Evolutionary conservation across 495 filamentous ascomycete species (phyloP), one percentile per base, ranked within the genome.

Genomic region (Massariosphaeria phaeospora): DNA sequence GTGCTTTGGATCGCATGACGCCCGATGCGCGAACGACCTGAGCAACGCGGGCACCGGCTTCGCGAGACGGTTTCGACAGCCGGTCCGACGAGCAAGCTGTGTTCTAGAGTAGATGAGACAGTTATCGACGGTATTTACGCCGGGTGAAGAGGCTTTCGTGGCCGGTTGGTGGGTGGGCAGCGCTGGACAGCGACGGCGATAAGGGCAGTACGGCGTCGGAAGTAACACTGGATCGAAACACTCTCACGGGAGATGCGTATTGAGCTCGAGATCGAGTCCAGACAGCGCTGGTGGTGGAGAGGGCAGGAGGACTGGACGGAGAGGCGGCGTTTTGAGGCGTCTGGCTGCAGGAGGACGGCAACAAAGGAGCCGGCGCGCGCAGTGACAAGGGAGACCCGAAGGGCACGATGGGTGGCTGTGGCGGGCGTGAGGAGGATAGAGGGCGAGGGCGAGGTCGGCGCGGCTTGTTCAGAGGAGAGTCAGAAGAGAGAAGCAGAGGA

Each of bases 1-100:
- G 45, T 48, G 44, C 55, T 60, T 60, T 64, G 56, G 56, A 64
- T 59, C 61, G 61, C 61, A 64, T 64, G 61, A 64, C 61, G 61
- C 51, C 57, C 38, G 47, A 52, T 34, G 56, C 61, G 50, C 50
- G 26, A 34, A 56, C 55, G 55, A 54, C 55, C 30, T 47, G 44
- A 53, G 38, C 60, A 49, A n/a, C 57, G 55, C 55, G 15, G 55
- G 30, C 23, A 20, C 31, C 48, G 40, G 34, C 54, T 52, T 31
- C 38, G 25, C 48, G 34, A 36, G 46, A 48, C 50, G 45, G 20
- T 29, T 49, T 34, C 53, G 26, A 44, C 39, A 42, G 31, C 55
- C 55, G 45, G 55, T 49, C 36, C 27, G 30, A 41, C 35, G 44
- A 42, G 35, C 43, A 29, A 18, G 6, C 23, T 34, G 30, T 39